These are phyloP conservation scores for Cercospora sp. DNA, from an alignment of 2,329 filamentous ascomycete genomes.

Conservation along the genomic window DNA sequence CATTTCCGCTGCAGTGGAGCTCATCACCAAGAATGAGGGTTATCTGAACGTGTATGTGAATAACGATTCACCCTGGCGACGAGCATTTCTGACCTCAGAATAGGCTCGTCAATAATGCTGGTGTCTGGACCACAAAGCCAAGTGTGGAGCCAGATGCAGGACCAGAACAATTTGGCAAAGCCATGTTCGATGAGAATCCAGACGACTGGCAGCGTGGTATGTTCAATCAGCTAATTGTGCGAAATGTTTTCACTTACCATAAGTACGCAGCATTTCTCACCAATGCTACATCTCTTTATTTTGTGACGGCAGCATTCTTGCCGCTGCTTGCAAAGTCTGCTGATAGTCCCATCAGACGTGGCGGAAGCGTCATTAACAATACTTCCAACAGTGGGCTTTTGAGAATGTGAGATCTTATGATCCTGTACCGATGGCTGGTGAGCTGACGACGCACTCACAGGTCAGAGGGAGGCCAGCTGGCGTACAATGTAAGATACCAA, in stretches of 20 bases:
- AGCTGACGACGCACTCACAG: neutral
- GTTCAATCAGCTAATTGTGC: neutral
- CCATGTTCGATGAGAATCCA: neutral
- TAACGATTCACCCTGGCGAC: too few relatives aligned
- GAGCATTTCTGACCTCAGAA: too few relatives aligned
- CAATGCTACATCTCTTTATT: neutral
- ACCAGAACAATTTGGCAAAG: neutral
- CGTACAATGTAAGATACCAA: neutral
- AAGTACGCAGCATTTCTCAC: neutral
- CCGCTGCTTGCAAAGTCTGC: neutral
- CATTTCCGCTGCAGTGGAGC: constrained; percentile 40
- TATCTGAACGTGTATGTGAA: neutral
- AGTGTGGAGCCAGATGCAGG: neutral
- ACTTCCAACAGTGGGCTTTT: neutral
- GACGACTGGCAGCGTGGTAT: neutral
- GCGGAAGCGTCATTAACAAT: neutral
- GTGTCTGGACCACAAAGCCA: neutral
- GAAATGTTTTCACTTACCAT: neutral
- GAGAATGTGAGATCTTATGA: neutral
- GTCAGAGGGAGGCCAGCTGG: neutral
- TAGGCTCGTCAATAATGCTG: neutral
- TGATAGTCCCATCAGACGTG: neutral
- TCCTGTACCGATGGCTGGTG: neutral
- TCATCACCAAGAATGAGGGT: constrained; percentile 27
- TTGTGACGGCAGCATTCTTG: neutral